Evolutionary conservation across 805 yeast genomes (phyloP).

Genomic region (Yarrowia porcina): DNA sequence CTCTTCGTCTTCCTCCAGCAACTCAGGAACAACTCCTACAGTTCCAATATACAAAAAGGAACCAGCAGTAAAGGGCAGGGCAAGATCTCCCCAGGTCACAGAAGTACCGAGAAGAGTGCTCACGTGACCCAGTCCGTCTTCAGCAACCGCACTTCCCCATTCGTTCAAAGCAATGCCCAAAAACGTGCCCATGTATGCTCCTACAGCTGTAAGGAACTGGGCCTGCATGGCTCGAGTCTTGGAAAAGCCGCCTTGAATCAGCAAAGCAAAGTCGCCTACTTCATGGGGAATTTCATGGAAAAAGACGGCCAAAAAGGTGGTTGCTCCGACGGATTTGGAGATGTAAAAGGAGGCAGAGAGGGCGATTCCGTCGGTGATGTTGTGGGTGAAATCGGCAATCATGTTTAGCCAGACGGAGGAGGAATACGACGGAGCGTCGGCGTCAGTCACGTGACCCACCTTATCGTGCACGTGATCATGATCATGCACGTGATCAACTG

Average conservation of each 20-base stretch:
- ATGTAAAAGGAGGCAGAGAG: conserved; percentile 67
- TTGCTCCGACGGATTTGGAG: conserved; percentile 57
- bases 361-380: conserved; percentile 74
- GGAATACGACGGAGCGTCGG: neutral
- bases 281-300: conserved; percentile 82
- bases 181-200: conserved; percentile 63
- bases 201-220: conserved; percentile 62
- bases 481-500: neutral
- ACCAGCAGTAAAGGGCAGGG: conserved; percentile 73
- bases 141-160: conserved; percentile 33
- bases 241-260: conserved; percentile 66
- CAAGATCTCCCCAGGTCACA: conserved; percentile 49
- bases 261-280: conserved; percentile 72
- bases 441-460: no score
- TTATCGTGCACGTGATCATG: neutral
- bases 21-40: conserved; percentile 72
- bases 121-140: conserved; percentile 7
- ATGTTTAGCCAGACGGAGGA: conserved; percentile 62
- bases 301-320: conserved; percentile 67
- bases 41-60: conserved; percentile 71
- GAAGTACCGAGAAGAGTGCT: conserved; percentile 46
- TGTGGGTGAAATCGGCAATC: conserved; percentile 69
- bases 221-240: conserved; percentile 64
- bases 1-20: conserved; percentile 44
- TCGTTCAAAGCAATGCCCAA: conserved; percentile 58